phyloP scores from a whole-genome alignment of 2,329 filamentous ascomycete genomes.

The Arthrobotrys pseudoclavata region DNA sequence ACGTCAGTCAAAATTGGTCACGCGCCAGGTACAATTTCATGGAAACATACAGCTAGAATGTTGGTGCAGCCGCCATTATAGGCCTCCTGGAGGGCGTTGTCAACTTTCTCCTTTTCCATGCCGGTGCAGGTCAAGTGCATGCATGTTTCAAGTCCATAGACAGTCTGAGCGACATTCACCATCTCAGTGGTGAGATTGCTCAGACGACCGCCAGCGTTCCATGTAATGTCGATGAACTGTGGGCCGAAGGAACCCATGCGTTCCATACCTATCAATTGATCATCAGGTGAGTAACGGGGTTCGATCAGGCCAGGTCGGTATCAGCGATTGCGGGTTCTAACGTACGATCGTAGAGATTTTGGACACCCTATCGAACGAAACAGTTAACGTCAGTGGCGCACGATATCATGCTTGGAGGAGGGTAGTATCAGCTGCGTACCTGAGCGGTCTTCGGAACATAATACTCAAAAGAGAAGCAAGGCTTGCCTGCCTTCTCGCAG shows the following conservation, averaged over 20 bases:
- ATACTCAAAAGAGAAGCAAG: constrained; percentile 99
- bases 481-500: constrained; percentile 80
- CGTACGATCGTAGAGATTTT: constrained; percentile 94
- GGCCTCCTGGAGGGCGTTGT: constrained; percentile 85
- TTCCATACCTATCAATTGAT: constrained; percentile 76
- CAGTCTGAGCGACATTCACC: constrained; percentile 94
- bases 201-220: constrained; percentile 93
- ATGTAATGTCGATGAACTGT: constrained; percentile 97
- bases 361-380: constrained; percentile 75
- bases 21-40: constrained; percentile 5
- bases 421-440: constrained; percentile 64
- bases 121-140: constrained; percentile 99
- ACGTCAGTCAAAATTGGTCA: constrained; percentile 6
- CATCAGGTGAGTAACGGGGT: constrained; percentile 13
- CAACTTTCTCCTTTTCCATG: constrained; percentile 93
- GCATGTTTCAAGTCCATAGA: constrained; percentile 96
- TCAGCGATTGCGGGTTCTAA: constrained; percentile 16
- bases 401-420: background rate
- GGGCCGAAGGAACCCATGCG: constrained; percentile 96
- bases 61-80: constrained; percentile 98
- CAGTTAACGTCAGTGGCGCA: constrained; percentile 59
- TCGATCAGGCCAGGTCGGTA: background rate
- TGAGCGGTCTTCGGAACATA: constrained; percentile 98
- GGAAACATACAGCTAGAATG: constrained; percentile 76
- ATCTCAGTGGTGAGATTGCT: constrained; percentile 96